These are phyloP conservation scores for Calvatia gigantea DNA, from an alignment of 768 basidiomycete genomes.

Conservation along the genomic window DNA sequence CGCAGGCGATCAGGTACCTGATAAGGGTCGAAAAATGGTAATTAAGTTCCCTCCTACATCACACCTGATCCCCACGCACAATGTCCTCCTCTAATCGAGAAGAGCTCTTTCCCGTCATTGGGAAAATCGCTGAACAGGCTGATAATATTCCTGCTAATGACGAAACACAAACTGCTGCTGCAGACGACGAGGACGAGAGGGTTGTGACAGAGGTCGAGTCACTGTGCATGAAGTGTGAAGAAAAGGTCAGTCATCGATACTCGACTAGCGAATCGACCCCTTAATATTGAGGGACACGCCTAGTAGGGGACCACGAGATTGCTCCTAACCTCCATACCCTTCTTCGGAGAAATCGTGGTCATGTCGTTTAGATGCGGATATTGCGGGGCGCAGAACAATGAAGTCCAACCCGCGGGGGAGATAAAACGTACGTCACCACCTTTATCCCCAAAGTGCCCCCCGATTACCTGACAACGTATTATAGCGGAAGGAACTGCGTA, in stretches of 20 bases:
- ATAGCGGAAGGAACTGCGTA: conserved; percentile 82
- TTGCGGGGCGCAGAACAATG: conserved; percentile 88
- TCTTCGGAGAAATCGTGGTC: conserved; percentile 91
- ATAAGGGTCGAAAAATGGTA: no score
- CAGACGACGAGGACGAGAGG: conserved; percentile 50
- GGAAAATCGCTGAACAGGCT: conserved; percentile 48
- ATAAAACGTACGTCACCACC: conserved; percentile 65
- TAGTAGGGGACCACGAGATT: conserved; percentile 83
- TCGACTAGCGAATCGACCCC: no score
- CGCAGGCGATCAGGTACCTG: no score
- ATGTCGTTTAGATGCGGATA: conserved; percentile 97
- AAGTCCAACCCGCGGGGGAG: conserved; percentile 85
- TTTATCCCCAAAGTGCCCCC: background rate
- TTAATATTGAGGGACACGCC: conserved; percentile 19
- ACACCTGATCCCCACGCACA: no score
- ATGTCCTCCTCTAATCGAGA: no score
- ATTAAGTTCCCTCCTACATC: no score
- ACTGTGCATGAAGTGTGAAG: conserved; percentile 89
- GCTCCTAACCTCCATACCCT: conserved; percentile 91
- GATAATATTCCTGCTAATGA: conserved; percentile 24
- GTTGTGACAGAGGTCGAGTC: conserved; percentile 85
- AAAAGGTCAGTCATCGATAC: conserved; percentile 60
- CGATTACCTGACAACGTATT: background rate
- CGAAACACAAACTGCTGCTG: conserved; percentile 6
- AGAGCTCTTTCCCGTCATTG: conserved; percentile 56